Evolutionary conservation across 352 stramenopile genomes (phyloP).

Genomic region (Globisporangium iwayamae): DNA sequence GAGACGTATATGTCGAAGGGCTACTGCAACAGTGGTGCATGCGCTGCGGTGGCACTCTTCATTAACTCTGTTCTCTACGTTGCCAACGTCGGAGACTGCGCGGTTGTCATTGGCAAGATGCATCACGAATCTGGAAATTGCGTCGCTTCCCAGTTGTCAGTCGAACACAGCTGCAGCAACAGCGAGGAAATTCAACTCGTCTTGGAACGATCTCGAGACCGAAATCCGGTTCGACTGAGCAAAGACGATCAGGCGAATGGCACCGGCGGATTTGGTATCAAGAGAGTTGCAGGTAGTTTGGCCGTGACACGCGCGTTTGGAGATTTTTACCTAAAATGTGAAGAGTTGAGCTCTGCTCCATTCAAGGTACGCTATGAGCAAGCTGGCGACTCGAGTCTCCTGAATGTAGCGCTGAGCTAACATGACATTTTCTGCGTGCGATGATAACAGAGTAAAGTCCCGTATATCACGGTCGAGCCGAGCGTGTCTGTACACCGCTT

Average conservation of each 20-base stretch:
- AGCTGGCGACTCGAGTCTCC: conserved; percentile 15
- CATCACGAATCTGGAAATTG: conserved; percentile 31
- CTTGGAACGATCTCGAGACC: conserved; percentile 60
- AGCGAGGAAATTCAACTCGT: conserved; percentile 47
- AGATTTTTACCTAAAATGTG: conserved; percentile 93
- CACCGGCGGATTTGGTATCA: conserved; percentile 74
- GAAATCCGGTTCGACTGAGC: conserved; percentile 86
- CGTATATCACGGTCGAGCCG: conserved; percentile 74
- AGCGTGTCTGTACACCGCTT: conserved; percentile 51
- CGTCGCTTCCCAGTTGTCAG: conserved; percentile 35
- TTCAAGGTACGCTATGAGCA: conserved; percentile 82
- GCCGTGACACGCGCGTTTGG: conserved; percentile 90
- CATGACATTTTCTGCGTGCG: background rate
- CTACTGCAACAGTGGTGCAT: conserved; percentile 70
- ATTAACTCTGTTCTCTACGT: conserved; percentile 73
- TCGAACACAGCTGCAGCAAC: conserved; percentile 63
- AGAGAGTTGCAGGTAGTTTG: conserved; percentile 88
- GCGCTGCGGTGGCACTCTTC: conserved; percentile 58
- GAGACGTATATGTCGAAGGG: conserved; percentile 52
- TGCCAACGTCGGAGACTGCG: conserved; percentile 90
- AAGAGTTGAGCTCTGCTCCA: conserved; percentile 86
- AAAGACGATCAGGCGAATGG: conserved; percentile 87
- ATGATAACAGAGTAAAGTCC: conserved; percentile 58
- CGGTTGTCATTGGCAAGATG: conserved; percentile 78
- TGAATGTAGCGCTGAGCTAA: background rate